Base-by-base conservation (phyloP, 2,329 filamentous ascomycete genomes). In the Davidsoniella neocaledoniae region DNA sequence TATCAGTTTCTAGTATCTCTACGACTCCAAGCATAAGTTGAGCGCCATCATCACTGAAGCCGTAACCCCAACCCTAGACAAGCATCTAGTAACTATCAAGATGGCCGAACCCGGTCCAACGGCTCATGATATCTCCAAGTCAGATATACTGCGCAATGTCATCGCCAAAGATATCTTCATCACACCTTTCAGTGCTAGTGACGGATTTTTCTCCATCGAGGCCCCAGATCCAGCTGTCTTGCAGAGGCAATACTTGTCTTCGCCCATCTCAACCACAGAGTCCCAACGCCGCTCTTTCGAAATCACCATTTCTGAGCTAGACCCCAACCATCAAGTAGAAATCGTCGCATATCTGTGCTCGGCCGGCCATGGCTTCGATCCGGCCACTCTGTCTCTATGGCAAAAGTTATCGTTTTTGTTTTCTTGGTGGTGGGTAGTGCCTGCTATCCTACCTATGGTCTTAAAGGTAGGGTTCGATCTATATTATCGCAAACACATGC, bases 1-100 rank as follows among this genome's bases (percentile, higher is more conserved):
- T 0, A 79, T 83, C 2, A 86, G 81, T 0, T 83, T 87, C 57
- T 88, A 83, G 81, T 86, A 86, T 56, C 70, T 88, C 2, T 87
- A 88, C 59, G 72, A 77, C 10, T 56, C 63, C 0, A 62, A 73
- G 7, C 71, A 72, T 51, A 62, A 70, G 5, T 66, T 87, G 12
- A 71, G 68, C 21, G 77, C 77, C 50, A 77, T 86, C 63, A 69
- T 88, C 1, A 59, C 84, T 1, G 83, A 88, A 60, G 79, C 86
- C 43, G 85, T 84, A 62, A 86, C 86, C 57, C 84, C 81, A 0
- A 86, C 85, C 58, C 80, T 76, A 45, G 83, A 87, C 61, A 70
- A 79, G 46, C 73, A 79, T 8, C 73, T 81, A 61, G 21, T 84
- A 84, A 57, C 67, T 79, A 36, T 83, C 10, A 68, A 43, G 16